Base-by-base conservation (phyloP, 2,329 filamentous ascomycete species). In the Helotiales sp. region DNA sequence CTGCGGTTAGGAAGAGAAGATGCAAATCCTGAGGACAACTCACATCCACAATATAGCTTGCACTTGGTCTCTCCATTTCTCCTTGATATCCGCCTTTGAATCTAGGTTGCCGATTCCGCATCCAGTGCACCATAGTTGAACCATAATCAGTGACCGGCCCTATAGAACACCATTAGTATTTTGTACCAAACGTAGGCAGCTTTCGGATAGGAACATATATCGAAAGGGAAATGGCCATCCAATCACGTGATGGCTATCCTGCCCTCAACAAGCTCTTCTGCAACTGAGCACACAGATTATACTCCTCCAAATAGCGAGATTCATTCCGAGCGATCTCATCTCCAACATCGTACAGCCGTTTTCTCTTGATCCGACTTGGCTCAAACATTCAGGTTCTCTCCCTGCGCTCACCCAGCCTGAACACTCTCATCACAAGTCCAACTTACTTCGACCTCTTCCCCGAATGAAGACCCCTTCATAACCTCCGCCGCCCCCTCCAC, bases 141-240 rank as follows among this genome's bases (percentile, higher is more conserved):
- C 93, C 91, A 85, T 97, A 97, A 80, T 97, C 94, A 52, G 94
- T 97, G 15, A 97, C 93, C 52, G 93, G 91, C 71, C 93, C 93
- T 97, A 69, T 63, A 49, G 7, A n/a, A 45, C 15, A 58, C 17
- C 52, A 64, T 69, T 61, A 69, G 61, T 65, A 37, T 59, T 43
- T 55, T 22, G 11, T 26, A 15, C 5, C 20, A 1, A 3, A 34
- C 17, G 15, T 7, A 13, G 15, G 13, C 37, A 50, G 20, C 52
- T 30, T 50, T n/a, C n/a, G 2, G 8, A 45, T 26, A 7, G 1
- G 34, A 10, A 28, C 6, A 61, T 13, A 45, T 28, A 10, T 30
- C 6, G 28, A 2, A 30, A 47, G 11, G n/a, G 17, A 22, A 22
- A 45, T 11, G 20, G 7, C 5, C 3, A 0, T 20, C 5, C 15